Base-by-base conservation (phyloP, 805 yeast genomes). In the Wickerhamiella musiphila region DNA sequence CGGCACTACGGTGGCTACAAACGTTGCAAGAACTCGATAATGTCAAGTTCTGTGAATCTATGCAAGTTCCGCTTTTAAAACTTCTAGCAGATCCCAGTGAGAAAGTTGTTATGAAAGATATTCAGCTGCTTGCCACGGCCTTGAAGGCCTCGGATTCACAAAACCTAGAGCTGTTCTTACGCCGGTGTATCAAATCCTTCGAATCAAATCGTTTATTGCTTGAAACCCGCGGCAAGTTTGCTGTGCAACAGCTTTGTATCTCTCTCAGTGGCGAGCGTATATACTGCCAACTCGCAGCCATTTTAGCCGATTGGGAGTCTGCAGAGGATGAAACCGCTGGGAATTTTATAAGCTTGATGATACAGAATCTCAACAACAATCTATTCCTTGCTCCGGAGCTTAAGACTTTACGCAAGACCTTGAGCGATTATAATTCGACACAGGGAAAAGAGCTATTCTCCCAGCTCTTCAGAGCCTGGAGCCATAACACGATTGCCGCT, bases 1-100 rank as follows among this genome's bases (percentile, higher is more conserved):
- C 92, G 0, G 74, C 90, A 16, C 57, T 90, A 22, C 93, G 84
- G 41, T 90, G 98, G 98, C 60, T 90, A 20, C 70, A 73, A 11
- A 70, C 81, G 65, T 61, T 90, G 25, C 86, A 83, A 47, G 63
- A 69, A 18, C 54, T 59, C 24, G 64, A 68, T 37, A 60, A 73
- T 22, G 49, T 73, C 18, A 49, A 52, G 15, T 44, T 51, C 23
- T 47, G 55, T 35, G 76, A 70, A 32, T 68, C 69, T 36, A 76
- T 82, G 27, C 73, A 83, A 44, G 71, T 78, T 9, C 79, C 83
- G 0, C 59, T 90, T 23, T 60, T 90, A 33, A 75, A 73, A 47
- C 78, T 93, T 1, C 60, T 72, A 13, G 61, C 71, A 2, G 75
- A 71, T 64, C 73, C 86, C 2, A 71, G 81, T 36, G 82, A 78